Evolutionary conservation across 208 protist genomes (phyloP).

Genomic region (Leishmania gerbilli): DNA sequence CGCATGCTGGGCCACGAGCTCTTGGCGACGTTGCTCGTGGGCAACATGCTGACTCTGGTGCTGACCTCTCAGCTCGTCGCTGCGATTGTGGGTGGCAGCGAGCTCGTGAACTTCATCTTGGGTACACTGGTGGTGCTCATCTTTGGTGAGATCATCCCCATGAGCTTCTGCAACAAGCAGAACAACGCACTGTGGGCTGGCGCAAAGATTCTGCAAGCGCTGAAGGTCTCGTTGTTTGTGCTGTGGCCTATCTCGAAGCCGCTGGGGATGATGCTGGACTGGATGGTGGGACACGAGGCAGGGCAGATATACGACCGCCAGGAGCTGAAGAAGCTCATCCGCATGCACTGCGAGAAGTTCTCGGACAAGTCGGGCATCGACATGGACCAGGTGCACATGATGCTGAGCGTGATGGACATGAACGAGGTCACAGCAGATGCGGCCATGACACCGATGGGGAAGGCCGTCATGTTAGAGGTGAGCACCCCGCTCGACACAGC

Average conservation of each 20-base stretch:
- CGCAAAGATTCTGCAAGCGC: constrained; percentile 48
- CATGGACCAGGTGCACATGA: constrained; percentile 70
- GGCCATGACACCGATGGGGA: constrained; percentile 64
- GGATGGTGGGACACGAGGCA: constrained; percentile 65
- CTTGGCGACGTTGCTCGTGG: constrained; percentile 69
- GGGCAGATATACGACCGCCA: constrained; percentile 81
- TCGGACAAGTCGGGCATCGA: constrained; percentile 67
- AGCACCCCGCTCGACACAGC: constrained; percentile 36
- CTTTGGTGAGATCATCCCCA: constrained; percentile 81
- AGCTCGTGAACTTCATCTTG: constrained; percentile 75
- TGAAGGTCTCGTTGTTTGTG: constrained; percentile 65
- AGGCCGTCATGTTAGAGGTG: constrained; percentile 56
- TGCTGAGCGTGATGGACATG: constrained; percentile 75
- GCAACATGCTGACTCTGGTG: constrained; percentile 84
- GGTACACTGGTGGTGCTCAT: constrained; percentile 71
- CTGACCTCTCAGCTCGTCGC: constrained; percentile 83
- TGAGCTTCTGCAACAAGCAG: constrained; percentile 78
- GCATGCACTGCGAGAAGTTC: constrained; percentile 79
- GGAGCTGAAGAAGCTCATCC: constrained; percentile 77
- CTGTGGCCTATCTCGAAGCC: constrained; percentile 78
- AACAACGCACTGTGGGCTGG: constrained; percentile 70
- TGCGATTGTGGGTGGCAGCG: constrained; percentile 56
- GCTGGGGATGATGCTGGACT: constrained; percentile 74
- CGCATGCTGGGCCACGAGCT: constrained; percentile 74
- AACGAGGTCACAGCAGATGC: constrained; percentile 49